These are phyloP conservation scores for Talaromyces sp. DNA, from an alignment of 2,329 filamentous ascomycete genomes.

Conservation along the genomic window DNA sequence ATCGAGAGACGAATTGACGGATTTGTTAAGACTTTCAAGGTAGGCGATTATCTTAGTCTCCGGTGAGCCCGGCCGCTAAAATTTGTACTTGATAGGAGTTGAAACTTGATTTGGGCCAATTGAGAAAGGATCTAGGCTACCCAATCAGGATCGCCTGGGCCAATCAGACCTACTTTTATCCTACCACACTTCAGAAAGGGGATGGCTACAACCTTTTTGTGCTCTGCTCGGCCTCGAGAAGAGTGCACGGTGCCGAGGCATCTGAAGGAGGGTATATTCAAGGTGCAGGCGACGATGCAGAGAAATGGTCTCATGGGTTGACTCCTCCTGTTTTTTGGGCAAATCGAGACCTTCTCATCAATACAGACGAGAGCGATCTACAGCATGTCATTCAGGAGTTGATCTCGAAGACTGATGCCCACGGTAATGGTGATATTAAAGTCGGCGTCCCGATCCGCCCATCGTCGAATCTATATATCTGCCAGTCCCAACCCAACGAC, in stretches of 20 bases:
- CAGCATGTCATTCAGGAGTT: constrained; percentile 50
- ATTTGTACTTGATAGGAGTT: constrained; percentile 51
- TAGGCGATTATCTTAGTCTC: constrained; percentile 21
- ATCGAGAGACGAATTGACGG: constrained; percentile 62
- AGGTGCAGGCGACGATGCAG: constrained; percentile 89
- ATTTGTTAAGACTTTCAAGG: constrained; percentile 52
- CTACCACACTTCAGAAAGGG: constrained; percentile 46
- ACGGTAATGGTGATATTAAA: constrained; percentile 17
- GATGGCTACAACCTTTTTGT: constrained; percentile 67
- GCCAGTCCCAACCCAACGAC: constrained; percentile 27
- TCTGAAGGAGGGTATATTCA: constrained; percentile 80
- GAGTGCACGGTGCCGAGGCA: constrained; percentile 65
- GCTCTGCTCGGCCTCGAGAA: constrained; percentile 78
- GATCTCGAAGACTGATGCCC: constrained; percentile 27
- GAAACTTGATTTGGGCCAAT: constrained; percentile 54
- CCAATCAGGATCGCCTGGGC: constrained; percentile 79
- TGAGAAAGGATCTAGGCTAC: constrained; percentile 60
- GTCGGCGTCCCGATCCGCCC: constrained; percentile 34
- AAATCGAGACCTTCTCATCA: constrained; percentile 59
- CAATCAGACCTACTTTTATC: constrained; percentile 60
- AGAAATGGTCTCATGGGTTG: constrained; percentile 83
- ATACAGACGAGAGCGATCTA: constrained; percentile 63
- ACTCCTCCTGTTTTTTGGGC: constrained; percentile 78
- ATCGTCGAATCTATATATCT: constrained; percentile 36
- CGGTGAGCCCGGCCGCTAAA: not conserved